Evolutionary conservation across 306 rosid species (phyloP), one percentile per base, ranked within the genome.

Genomic region (Vigna radiata): DNA sequence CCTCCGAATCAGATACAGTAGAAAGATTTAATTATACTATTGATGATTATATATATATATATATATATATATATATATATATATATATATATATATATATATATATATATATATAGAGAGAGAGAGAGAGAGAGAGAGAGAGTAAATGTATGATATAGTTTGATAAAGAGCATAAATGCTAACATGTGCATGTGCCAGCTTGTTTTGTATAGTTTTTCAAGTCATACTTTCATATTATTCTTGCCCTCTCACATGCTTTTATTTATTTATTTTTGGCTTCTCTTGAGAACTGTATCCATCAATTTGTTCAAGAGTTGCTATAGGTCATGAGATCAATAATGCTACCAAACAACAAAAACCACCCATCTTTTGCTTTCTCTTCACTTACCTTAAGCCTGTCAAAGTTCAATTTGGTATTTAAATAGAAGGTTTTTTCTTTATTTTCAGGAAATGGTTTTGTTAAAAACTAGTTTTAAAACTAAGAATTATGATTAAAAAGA

Each of bases 121-220:
- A n/a, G n/a, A n/a, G n/a, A n/a, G n/a, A n/a, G n/a, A n/a, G n/a
- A n/a, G n/a, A n/a, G 4, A 43, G 9, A 14, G 18, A 4, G 18
- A 4, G 2, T 4, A 48, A 49, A 46, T 12, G 62, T 18, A 59
- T 31, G 0, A 63, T 23, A 4, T n/a, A 62, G 21, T 63, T 61
- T 62, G 15, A 27, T 61, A 48, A 62, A 33, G 61, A 29, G 16
- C 47, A 4, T 74, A 27, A 41, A 47, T 47, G 48, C 71, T 16
- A 62, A 54, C 50, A 63, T 49, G 52, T 48, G 71, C 62, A 62
- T 47, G 36, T 62, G 79, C 41, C 63, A 75, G 23, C 41, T 63
- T 75, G 63, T 63, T 49, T 1, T 19, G 23, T 61, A n/a, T 41
- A 8, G 31, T 18, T 75, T 44, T 75, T 75, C 71, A 47, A 61